phyloP scores from a whole-genome alignment of 768 basidiomycete species.

The Kwoniella europaea region DNA sequence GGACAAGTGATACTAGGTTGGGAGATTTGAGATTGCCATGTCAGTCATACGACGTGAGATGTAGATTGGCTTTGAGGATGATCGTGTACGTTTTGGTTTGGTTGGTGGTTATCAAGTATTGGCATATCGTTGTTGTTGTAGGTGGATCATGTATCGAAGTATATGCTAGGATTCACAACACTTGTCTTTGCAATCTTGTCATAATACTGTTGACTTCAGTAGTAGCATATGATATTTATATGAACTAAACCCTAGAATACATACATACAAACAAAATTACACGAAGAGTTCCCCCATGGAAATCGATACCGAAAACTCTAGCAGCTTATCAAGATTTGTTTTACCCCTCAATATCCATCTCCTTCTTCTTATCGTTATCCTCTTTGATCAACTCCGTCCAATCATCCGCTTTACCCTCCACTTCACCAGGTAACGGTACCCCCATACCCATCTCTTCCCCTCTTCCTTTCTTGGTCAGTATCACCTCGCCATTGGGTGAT shows the following conservation, averaged over 20 bases:
- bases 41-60: not conserved
- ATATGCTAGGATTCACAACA: not conserved
- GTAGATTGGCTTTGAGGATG: no score
- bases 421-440: slow-evolving; percentile 13
- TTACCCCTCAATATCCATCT: slow-evolving; percentile 13
- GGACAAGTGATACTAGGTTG: not conserved
- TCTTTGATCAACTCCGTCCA: slow-evolving; percentile 33
- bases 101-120: not conserved
- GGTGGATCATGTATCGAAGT: not conserved
- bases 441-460: slow-evolving; percentile 23
- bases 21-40: not conserved
- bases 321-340: not conserved
- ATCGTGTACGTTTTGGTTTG: not conserved
- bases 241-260: not conserved
- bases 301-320: not conserved
- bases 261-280: slow-evolving; percentile 1
- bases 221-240: not conserved
- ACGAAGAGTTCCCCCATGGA: not conserved
- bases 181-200: not conserved
- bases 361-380: slow-evolving; percentile 1
- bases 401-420: slow-evolving; percentile 33
- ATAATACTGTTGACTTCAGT: not conserved
- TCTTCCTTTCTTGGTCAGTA: slow-evolving; percentile 24
- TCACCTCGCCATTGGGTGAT: slow-evolving; percentile 27
- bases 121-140: not conserved